These are phyloP conservation scores for Ceratobasidium sp. DNA, from an alignment of 1,284 basidiomycete genomes.

Conservation along the genomic window DNA sequence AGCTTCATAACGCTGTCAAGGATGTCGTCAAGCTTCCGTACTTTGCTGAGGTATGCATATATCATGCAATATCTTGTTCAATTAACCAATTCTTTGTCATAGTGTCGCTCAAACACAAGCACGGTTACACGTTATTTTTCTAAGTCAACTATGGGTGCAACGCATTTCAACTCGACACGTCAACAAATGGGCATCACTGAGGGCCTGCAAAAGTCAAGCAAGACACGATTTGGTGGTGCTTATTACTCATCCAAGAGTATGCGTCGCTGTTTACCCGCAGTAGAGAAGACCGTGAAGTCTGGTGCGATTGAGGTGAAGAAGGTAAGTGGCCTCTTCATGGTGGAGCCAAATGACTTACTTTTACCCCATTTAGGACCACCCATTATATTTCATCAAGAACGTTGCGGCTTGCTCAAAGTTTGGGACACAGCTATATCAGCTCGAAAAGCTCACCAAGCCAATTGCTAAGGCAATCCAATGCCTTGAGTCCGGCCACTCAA, in stretches of 20 bases:
- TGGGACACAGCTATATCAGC: constrained; percentile 17
- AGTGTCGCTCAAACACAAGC: constrained; percentile 47
- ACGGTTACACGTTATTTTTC: constrained; percentile 52
- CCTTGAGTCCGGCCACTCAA: constrained; percentile 42
- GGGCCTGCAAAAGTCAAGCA: constrained; percentile 55
- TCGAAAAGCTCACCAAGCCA: constrained; percentile 39
- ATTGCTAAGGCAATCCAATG: constrained; percentile 44
- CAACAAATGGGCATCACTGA: constrained; percentile 47
- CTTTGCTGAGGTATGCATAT: constrained; percentile 51
- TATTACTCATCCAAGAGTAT: constrained; percentile 41
- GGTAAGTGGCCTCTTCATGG: not conserved
- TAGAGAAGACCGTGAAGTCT: not conserved
- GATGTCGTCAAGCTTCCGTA: constrained; percentile 55
- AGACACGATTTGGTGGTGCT: constrained; percentile 55
- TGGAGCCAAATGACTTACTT: not conserved
- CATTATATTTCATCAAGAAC: constrained; percentile 18
- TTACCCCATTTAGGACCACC: not conserved
- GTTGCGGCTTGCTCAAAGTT: not conserved
- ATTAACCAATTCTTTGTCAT: constrained; percentile 2
- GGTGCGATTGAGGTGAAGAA: constrained; percentile 12
- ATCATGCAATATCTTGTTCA: not conserved
- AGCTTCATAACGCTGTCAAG: constrained; percentile 54
- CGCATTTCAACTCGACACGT: constrained; percentile 50
- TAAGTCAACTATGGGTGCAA: constrained; percentile 53
- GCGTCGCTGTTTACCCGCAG: constrained; percentile 7